These are phyloP conservation scores for Ustilago bromivora DNA, from an alignment of 1,284 basidiomycete species.

Conservation along the genomic window DNA sequence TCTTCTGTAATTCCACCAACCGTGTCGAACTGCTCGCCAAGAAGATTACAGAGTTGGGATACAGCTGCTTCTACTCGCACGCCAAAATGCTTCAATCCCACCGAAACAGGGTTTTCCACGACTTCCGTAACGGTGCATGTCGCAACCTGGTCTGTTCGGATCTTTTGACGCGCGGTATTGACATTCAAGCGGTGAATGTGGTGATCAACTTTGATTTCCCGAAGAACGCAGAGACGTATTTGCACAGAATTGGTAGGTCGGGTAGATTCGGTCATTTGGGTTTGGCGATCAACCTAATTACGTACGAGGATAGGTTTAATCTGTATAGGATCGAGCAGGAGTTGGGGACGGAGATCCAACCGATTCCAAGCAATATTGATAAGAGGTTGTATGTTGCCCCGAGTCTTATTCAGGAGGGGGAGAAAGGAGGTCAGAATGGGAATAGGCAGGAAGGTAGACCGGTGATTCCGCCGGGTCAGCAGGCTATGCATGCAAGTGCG, in stretches of 20 bases:
- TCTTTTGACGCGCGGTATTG: slow-evolving; percentile 97
- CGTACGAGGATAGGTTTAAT: slow-evolving; percentile 95
- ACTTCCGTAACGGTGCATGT: slow-evolving; percentile 97
- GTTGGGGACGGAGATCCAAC: slow-evolving; percentile 95
- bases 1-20: slow-evolving; percentile 99
- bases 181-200: slow-evolving; percentile 99
- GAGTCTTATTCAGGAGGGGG: slow-evolving; percentile 62
- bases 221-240: slow-evolving; percentile 97
- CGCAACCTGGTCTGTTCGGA: slow-evolving; percentile 96
- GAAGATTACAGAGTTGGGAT: slow-evolving; percentile 98
- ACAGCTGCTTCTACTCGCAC: slow-evolving; percentile 99
- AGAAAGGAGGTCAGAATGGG: slow-evolving; percentile 44
- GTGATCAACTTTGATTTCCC: slow-evolving; percentile 99
- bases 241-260: slow-evolving; percentile 96
- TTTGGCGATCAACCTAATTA: slow-evolving; percentile 88
- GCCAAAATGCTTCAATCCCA: slow-evolving; percentile 99
- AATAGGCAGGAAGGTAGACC: slow-evolving; percentile 66
- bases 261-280: slow-evolving; percentile 97
- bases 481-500: slow-evolving; percentile 65
- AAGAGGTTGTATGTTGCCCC: slow-evolving; percentile 80
- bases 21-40: slow-evolving; percentile 98
- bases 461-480: slow-evolving; percentile 69
- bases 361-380: slow-evolving; percentile 92
- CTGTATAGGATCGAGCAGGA: slow-evolving; percentile 98
- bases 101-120: slow-evolving; percentile 99